Evolutionary conservation across 805 yeast genomes (phyloP), one percentile per base, ranked within the genome.

Genomic region (Pichia pseudocactophila): DNA sequence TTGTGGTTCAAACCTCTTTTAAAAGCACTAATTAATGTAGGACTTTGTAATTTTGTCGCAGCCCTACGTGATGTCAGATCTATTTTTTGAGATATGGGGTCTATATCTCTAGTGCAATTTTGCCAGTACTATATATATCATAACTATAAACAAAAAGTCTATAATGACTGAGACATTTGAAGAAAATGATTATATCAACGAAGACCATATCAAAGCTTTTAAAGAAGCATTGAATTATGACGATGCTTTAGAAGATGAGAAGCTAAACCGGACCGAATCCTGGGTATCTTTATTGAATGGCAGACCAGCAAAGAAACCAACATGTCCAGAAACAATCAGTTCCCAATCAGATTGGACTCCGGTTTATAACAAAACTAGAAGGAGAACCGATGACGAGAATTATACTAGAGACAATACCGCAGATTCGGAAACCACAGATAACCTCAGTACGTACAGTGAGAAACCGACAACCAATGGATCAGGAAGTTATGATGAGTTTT

Each of bases 321-420:
- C 28, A 8, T 44, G 43, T 10, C 34, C 40, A 6, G 47, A 42
- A 22, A 44, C 47, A 2, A 69, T 71, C 26, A 47, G 63, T 1
- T 70, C 76, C 0, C 61, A 61, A 44, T 64, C 63, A 40, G 76
- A 71, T 47, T 71, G 76, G 76, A 61, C 63, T 0, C 76, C 76
- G 0, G 58, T 71, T 4, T 59, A 66, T 34, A 51, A 51, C 25
- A 44, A 42, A 50, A 62, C 43, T 53, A 49, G 39, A 46, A 56
- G 54, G 25, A 18, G 49, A 25, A 28, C 31, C 13, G 5, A 12
- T 10, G 31, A 28, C 11, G 31, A 39, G 32, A 32, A 27, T 39
- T 32, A 30, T 2, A 7, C 35, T 27, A 45, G 49, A 37, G 38
- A 46, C 25, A 16, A 27, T 26, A 27, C 40, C 39, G 17, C 38